phyloP scores from a whole-genome alignment of 805 yeast species.

The Hermanozyma aechmeae region DNA sequence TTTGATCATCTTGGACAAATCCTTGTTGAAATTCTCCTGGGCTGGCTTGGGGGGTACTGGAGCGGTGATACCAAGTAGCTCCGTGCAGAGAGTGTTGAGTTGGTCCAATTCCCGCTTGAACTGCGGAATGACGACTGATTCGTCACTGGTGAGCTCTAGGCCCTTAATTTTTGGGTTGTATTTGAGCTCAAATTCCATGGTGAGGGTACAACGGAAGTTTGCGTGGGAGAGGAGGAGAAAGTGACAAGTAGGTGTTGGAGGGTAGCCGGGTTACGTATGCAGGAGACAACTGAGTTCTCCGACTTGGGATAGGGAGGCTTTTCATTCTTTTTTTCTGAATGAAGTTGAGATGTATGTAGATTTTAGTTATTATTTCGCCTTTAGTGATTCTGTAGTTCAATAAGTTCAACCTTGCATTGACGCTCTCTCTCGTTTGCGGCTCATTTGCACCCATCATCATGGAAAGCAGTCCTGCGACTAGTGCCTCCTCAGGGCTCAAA shows the following conservation, averaged over 20 bases:
- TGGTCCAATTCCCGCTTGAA: constrained; percentile 35
- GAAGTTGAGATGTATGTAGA: background rate
- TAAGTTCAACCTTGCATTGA: too few relatives aligned
- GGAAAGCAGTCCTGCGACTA: too few relatives aligned
- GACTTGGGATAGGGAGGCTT: background rate
- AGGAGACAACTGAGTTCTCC: background rate
- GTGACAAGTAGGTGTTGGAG: constrained; percentile 1
- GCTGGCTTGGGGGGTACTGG: constrained; percentile 49
- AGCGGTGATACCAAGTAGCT: constrained; percentile 32
- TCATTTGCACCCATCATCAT: too few relatives aligned
- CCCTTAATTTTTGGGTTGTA: constrained; percentile 12
- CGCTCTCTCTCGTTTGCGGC: too few relatives aligned
- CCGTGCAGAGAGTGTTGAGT: constrained; percentile 26
- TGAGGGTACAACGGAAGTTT: background rate
- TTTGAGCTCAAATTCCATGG: constrained; percentile 10
- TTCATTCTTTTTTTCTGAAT: background rate
- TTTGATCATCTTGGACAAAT: constrained; percentile 48
- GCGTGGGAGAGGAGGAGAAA: background rate
- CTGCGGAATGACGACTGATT: constrained; percentile 14
- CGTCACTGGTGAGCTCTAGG: constrained; percentile 8
- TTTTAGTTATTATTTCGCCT: background rate
- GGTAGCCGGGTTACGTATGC: background rate
- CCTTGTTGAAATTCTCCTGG: constrained; percentile 45
- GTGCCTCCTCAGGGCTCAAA: too few relatives aligned
- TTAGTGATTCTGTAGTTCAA: background rate